These are phyloP conservation scores for Moricandia arvensis DNA, from an alignment of 345 rosid genomes.

Conservation along the genomic window DNA sequence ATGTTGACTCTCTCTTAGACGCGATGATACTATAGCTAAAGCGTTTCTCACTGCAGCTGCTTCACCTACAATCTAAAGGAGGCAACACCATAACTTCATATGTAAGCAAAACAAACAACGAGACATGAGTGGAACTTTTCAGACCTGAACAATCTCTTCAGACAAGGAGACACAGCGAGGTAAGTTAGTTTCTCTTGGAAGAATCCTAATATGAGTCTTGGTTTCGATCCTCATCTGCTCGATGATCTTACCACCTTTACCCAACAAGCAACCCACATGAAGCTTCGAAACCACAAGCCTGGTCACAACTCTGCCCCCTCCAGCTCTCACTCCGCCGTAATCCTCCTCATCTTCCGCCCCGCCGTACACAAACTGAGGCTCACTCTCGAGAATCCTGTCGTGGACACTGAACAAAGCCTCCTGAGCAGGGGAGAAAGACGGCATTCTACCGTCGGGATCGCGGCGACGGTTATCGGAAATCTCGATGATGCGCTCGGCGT, in stretches of 20 bases:
- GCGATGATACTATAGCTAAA: constrained; percentile 65
- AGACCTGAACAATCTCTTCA: constrained; percentile 98
- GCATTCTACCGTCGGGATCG: constrained; percentile 93
- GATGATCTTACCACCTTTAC: constrained; percentile 96
- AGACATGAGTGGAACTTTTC: neutral
- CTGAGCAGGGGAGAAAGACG: constrained; percentile 89
- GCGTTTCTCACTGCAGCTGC: constrained; percentile 74
- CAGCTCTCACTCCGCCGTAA: constrained; percentile 46
- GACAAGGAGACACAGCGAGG: constrained; percentile 84
- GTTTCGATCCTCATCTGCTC: constrained; percentile 99
- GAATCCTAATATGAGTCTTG: constrained; percentile 96
- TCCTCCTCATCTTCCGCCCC: constrained; percentile 58
- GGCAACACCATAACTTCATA: neutral
- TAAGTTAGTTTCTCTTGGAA: constrained; percentile 81
- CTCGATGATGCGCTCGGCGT: constrained; percentile 92
- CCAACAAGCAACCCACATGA: constrained; percentile 96
- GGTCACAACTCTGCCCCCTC: constrained; percentile 65
- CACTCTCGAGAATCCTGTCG: constrained; percentile 87
- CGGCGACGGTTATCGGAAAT: constrained; percentile 90
- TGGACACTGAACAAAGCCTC: constrained; percentile 86
- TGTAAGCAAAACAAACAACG: neutral
- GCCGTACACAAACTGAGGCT: constrained; percentile 47
- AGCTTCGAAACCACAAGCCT: constrained; percentile 88
- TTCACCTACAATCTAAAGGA: constrained; percentile 80
- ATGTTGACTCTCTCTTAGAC: constrained; percentile 95